phyloP scores from a whole-genome alignment of 768 basidiomycete genomes.

The Ramaria rubella region DNA sequence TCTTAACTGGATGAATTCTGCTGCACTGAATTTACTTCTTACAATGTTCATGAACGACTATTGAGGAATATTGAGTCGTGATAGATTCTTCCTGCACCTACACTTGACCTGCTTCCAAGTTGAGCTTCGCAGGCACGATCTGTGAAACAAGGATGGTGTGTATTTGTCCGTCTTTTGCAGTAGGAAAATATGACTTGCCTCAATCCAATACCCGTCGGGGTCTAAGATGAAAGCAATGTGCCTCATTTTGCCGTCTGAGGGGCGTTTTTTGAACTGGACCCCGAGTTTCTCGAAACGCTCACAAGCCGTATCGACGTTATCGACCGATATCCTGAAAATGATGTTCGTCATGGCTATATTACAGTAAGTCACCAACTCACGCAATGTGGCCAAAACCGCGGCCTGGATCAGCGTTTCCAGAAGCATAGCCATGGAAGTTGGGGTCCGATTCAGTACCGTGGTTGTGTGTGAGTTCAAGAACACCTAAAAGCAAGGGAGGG shows the following conservation, averaged over 20 bases:
- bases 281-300: slow-evolving; percentile 73
- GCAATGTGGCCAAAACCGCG: slow-evolving; percentile 29
- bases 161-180: background rate
- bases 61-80: background rate
- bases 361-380: background rate
- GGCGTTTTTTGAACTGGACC: slow-evolving; percentile 83
- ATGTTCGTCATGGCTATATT: slow-evolving; percentile 58
- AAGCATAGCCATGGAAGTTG: slow-evolving; percentile 74
- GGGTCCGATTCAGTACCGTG: slow-evolving; percentile 83
- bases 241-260: slow-evolving; percentile 80
- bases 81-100: background rate
- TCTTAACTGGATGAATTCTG: too few species aligned
- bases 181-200: slow-evolving; percentile 7
- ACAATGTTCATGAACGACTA: too few species aligned
- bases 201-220: slow-evolving; percentile 61
- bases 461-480: slow-evolving; percentile 84
- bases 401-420: slow-evolving; percentile 79
- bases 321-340: slow-evolving; percentile 85
- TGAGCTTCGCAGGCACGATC: slow-evolving; percentile 7
- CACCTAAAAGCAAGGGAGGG: slow-evolving; percentile 34
- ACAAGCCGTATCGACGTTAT: slow-evolving; percentile 77
- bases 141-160: background rate
- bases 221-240: slow-evolving; percentile 80
- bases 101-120: slow-evolving; percentile 1
- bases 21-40: too few species aligned